Base-by-base conservation (phyloP, 768 basidiomycete genomes). In the Boletus speciosus region DNA sequence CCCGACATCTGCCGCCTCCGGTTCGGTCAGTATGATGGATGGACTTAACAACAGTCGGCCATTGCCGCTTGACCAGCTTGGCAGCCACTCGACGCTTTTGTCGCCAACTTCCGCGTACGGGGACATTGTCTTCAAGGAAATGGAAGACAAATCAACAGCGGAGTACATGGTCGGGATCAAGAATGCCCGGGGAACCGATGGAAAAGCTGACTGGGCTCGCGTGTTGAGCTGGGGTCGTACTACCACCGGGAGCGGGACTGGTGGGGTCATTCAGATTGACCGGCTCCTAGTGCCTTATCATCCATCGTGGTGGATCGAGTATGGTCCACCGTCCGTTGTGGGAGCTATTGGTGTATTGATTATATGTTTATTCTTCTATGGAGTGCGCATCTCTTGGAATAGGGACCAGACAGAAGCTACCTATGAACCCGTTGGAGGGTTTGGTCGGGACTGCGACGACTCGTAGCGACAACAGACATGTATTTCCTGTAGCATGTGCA, bases 181-280 rank as follows among this genome's bases (percentile, higher is more conserved):
- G 73, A 84, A 84, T 39, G 85, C 85, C 12, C 78, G 85, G 19
- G 86, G 85, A 25, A 83, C 82, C 32, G 73, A 85, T 51, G 84
- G 79, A 25, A 71, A 78, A 58, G 74, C 74, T 27, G 83, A 89
- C 67, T 85, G 81, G 78, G 83, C 83, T 27, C 79, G 75, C 44
- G 83, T 90, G 19, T 66, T 85, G 27, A 76, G 81, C 43, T 89
- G 86, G 85, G 91, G 90, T 38, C 84, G 90, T 42, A 84, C 87
- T 42, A 89, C 89, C 32, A 83, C 82, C 8, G 82, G 81, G 11
- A 75, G 78, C 12, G 84, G 88, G 35, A 84, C 81, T 0, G 96
- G 95, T 0, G 96, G 96, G 4, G 92, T 98, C 37, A 80, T 98
- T 54, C 81, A 87, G 71, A 88, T 98, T 55, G 91, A 97, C 73